These are phyloP conservation scores for Penicillium sp. DNA, from an alignment of 2,329 filamentous ascomycete species.

Conservation along the genomic window DNA sequence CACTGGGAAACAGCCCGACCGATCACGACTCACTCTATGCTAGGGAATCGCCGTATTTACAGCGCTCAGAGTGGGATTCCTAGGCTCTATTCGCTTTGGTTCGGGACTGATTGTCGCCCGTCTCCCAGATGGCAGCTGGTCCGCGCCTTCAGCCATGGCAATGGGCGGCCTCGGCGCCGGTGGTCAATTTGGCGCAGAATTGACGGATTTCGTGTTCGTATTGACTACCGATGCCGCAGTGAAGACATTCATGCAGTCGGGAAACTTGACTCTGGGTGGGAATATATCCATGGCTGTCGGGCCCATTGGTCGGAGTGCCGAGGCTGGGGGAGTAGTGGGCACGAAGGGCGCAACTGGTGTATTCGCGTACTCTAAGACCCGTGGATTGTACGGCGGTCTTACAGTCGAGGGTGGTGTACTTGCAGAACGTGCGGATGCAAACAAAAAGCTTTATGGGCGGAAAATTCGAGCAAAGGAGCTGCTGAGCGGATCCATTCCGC, in stretches of 20 bases:
- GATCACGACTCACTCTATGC: background rate
- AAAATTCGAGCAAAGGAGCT: constrained; percentile 77
- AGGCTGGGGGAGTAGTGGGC: constrained; percentile 91
- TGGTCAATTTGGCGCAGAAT: constrained; percentile 50
- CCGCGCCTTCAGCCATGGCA: constrained; percentile 49
- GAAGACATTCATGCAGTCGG: constrained; percentile 86
- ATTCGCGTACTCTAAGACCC: constrained; percentile 96
- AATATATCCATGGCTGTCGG: constrained; percentile 97
- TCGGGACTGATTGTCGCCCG: constrained; percentile 50
- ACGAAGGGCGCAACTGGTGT: constrained; percentile 83
- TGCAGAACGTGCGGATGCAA: constrained; percentile 90
- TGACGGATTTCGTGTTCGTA: constrained; percentile 82
- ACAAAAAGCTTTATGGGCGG: constrained; percentile 89
- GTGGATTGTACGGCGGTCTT: constrained; percentile 91
- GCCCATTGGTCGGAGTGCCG: constrained; percentile 87
- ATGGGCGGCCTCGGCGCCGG: constrained; percentile 50
- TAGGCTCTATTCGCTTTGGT: constrained; percentile 49
- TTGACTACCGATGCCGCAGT: constrained; percentile 87
- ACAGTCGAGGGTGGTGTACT: constrained; percentile 88
- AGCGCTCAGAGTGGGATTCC: constrained; percentile 48
- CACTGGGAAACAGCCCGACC: background rate
- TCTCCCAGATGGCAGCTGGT: constrained; percentile 48
- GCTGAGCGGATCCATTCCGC: constrained; percentile 70
- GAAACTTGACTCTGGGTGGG: constrained; percentile 85
- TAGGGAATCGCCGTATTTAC: constrained; percentile 49